Evolutionary conservation across 192 early-diverging fungal species (phyloP).

Genomic region (Coemansia sp.): DNA sequence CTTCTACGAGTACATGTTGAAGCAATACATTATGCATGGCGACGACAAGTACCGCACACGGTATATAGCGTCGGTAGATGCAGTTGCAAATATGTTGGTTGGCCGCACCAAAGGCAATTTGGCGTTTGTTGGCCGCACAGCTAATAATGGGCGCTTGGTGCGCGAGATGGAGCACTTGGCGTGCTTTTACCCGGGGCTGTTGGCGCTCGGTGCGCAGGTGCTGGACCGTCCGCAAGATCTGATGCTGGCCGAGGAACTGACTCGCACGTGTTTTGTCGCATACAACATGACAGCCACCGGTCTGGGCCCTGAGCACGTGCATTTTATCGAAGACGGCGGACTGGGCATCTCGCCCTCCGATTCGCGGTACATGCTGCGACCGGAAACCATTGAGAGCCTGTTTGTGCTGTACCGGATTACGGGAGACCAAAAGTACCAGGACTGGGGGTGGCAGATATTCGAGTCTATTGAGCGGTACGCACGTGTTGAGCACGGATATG

Average conservation of each 20-base stretch:
- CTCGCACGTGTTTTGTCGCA: constrained; percentile 72
- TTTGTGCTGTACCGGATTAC: constrained; percentile 85
- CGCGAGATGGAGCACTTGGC: constrained; percentile 92
- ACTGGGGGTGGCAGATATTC: constrained; percentile 85
- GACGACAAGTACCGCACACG: constrained; percentile 65
- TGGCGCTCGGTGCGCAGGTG: constrained; percentile 69
- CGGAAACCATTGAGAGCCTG: constrained; percentile 85
- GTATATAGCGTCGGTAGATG: constrained; percentile 64
- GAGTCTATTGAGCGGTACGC: constrained; percentile 78
- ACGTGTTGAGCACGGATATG: constrained; percentile 64
- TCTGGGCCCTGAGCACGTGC: constrained; percentile 77
- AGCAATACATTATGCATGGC: constrained; percentile 79
- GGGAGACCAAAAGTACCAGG: constrained; percentile 73
- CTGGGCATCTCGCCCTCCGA: constrained; percentile 7
- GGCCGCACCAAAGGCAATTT: constrained; percentile 9
- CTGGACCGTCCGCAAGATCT: constrained; percentile 62
- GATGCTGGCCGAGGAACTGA: constrained; percentile 73
- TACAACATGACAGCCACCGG: constrained; percentile 76
- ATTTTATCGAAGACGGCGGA: constrained; percentile 44
- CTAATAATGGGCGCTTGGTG: constrained; percentile 11
- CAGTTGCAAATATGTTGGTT: constrained; percentile 57
- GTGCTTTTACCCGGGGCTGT: constrained; percentile 84
- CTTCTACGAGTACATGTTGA: constrained; percentile 94
- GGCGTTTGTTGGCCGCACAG: constrained; percentile 18
- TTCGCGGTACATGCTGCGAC: constrained; percentile 67